Evolutionary conservation across 1,284 basidiomycete species (phyloP).

Genomic region (Tranzscheliella williamsii): DNA sequence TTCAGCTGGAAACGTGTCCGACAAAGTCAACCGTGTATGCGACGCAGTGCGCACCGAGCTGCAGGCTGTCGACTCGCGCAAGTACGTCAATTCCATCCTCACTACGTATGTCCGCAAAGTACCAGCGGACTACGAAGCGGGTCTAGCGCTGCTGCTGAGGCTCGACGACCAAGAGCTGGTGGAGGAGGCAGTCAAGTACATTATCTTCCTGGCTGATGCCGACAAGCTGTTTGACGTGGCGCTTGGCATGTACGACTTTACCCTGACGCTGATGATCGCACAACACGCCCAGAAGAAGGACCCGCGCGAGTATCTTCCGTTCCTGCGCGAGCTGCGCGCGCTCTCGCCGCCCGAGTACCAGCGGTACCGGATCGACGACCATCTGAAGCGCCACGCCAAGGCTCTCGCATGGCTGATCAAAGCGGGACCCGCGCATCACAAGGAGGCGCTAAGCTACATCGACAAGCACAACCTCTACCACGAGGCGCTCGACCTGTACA

Average conservation of each 20-base stretch:
- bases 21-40: constrained; percentile 74
- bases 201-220: constrained; percentile 95
- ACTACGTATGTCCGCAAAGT: constrained; percentile 90
- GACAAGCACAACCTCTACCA: constrained; percentile 74
- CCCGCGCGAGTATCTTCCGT: constrained; percentile 95
- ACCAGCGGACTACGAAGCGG: constrained; percentile 88
- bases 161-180: constrained; percentile 72
- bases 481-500: constrained; percentile 40
- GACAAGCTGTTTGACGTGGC: constrained; percentile 90
- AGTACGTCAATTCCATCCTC: constrained; percentile 86
- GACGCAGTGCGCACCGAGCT: constrained; percentile 76
- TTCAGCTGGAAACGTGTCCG: constrained; percentile 59
- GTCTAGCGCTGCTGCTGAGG: constrained; percentile 74
- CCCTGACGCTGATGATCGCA: constrained; percentile 90
- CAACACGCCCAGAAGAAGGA: constrained; percentile 97
- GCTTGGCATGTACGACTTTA: constrained; percentile 98
- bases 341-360: constrained; percentile 78
- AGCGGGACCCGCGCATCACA: constrained; percentile 75
- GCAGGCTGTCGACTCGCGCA: constrained; percentile 71
- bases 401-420: constrained; percentile 77
- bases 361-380: constrained; percentile 88
- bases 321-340: constrained; percentile 83
- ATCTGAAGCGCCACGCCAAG: constrained; percentile 75
- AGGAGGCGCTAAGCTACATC: constrained; percentile 78
- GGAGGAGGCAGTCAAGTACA: constrained; percentile 95